Evolutionary conservation across 2,329 filamentous ascomycete species (phyloP).

Genomic region (Trichophyton simii): DNA sequence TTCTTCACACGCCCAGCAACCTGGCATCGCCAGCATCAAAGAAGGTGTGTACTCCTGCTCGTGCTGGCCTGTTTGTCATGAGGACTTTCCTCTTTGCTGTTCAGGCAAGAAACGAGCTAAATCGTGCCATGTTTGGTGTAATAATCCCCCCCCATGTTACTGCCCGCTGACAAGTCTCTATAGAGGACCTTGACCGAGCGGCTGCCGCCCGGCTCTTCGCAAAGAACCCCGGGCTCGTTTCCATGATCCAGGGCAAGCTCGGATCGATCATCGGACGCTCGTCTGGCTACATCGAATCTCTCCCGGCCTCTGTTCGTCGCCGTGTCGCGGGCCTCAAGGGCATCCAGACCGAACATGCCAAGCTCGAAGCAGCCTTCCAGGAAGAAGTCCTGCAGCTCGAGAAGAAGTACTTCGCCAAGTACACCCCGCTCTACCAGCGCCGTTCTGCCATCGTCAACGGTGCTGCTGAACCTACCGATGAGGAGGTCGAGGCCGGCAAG

Average conservation of each 20-base stretch:
- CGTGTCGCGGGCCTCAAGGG: slow-evolving; percentile 93
- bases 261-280: slow-evolving; percentile 85
- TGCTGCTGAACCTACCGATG: slow-evolving; percentile 67
- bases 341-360: slow-evolving; percentile 96
- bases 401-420: slow-evolving; percentile 99
- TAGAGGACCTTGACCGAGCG: slow-evolving; percentile 83
- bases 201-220: slow-evolving; percentile 87
- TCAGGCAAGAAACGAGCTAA: background rate
- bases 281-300: slow-evolving; percentile 94
- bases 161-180: slow-evolving; percentile 11
- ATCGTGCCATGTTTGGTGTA: background rate
- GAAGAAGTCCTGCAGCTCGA: slow-evolving; percentile 95
- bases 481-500: slow-evolving; percentile 78
- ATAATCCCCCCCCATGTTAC: background rate
- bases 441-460: slow-evolving; percentile 90
- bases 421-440: slow-evolving; percentile 93
- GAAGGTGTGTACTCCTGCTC: slow-evolving; percentile 58
- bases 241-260: slow-evolving; percentile 96
- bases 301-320: slow-evolving; percentile 76
- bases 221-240: slow-evolving; percentile 84
- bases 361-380: slow-evolving; percentile 96
- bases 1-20: slow-evolving; percentile 92
- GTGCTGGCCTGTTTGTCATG: background rate
- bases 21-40: slow-evolving; percentile 85
- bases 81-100: background rate